These are phyloP conservation scores for Aureobasidium sp. DNA, from an alignment of 2,329 filamentous ascomycete species.

Conservation along the genomic window DNA sequence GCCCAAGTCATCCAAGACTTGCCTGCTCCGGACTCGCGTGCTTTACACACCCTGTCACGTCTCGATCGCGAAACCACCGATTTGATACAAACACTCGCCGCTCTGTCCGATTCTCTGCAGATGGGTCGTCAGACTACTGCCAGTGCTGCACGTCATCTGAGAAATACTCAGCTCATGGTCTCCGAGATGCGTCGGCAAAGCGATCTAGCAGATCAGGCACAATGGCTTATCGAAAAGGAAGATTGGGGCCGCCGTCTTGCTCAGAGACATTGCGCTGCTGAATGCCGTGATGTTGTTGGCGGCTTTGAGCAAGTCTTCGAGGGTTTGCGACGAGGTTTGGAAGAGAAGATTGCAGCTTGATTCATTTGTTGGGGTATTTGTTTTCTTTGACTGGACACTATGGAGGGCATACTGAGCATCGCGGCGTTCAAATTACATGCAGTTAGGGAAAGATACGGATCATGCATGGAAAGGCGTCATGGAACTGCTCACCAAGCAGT, in stretches of 20 bases:
- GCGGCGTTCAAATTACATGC: slow-evolving; percentile 3
- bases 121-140: slow-evolving; percentile 87
- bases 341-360: slow-evolving; percentile 13
- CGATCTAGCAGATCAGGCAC: slow-evolving; percentile 73
- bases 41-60: slow-evolving; percentile 60
- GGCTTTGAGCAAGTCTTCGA: slow-evolving; percentile 91
- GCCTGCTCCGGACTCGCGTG: slow-evolving; percentile 58
- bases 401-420: slow-evolving; percentile 11
- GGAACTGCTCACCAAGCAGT: not conserved
- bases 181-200: slow-evolving; percentile 78
- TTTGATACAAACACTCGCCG: slow-evolving; percentile 72
- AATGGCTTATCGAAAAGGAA: slow-evolving; percentile 70
- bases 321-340: slow-evolving; percentile 54
- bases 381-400: not conserved
- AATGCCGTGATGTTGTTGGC: slow-evolving; percentile 80
- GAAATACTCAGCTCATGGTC: slow-evolving; percentile 76
- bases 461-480: slow-evolving; percentile 6
- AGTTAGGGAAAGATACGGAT: not conserved
- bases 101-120: slow-evolving; percentile 84
- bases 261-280: slow-evolving; percentile 71
- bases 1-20: slow-evolving; percentile 58
- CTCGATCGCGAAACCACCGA: slow-evolving; percentile 60
- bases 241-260: slow-evolving; percentile 77
- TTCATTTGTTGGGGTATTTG: not conserved
- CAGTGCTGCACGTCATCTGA: slow-evolving; percentile 70